Conservation (phyloP, 208 protist genomes). For the Trypanosoma theileri region DNA sequence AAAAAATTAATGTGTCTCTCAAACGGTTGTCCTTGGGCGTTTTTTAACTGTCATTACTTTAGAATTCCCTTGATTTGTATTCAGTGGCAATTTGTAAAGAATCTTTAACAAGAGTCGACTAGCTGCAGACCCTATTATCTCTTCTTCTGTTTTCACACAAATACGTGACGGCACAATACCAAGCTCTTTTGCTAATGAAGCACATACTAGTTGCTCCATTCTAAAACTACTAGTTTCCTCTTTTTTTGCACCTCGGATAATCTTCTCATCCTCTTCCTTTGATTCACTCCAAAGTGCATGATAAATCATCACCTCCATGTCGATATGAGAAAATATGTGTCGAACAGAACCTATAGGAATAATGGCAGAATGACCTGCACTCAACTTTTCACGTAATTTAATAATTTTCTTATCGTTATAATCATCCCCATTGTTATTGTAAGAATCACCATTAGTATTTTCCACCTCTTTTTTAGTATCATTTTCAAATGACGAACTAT, state of each 20-base stretch:
- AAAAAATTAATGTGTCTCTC: background rate
- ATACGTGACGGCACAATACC: constrained; percentile 28
- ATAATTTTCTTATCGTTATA: constrained; percentile 3
- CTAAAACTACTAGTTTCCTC: constrained; percentile 1
- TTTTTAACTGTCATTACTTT: constrained; percentile 4
- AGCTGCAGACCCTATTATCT: constrained; percentile 39
- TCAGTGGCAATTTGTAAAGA: constrained; percentile 27
- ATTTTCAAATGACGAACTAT: constrained; percentile 17
- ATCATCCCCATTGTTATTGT: too few relatives aligned
- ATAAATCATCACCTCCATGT: constrained; percentile 70
- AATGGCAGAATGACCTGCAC: constrained; percentile 6
- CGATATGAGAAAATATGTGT: constrained; percentile 87
- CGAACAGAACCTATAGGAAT: constrained; percentile 36
- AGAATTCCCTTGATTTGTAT: background rate
- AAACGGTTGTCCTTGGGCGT: constrained; percentile 4
- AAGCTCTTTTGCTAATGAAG: constrained; percentile 25
- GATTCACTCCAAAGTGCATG: constrained; percentile 41
- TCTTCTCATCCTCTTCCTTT: background rate
- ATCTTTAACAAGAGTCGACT: constrained; percentile 71
- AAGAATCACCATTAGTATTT: too few relatives aligned
- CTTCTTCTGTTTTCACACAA: constrained; percentile 51
- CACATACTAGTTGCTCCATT: constrained; percentile 23
- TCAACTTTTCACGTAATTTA: constrained; percentile 7
- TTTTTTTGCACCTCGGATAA: background rate
- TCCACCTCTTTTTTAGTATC: background rate